A percentile compares a stretch with the other conserved stretches of the same genome.
Evolutionary conservation across 257 asterid genomes (phyloP).

Genomic region (Petunia secreta): DNA sequence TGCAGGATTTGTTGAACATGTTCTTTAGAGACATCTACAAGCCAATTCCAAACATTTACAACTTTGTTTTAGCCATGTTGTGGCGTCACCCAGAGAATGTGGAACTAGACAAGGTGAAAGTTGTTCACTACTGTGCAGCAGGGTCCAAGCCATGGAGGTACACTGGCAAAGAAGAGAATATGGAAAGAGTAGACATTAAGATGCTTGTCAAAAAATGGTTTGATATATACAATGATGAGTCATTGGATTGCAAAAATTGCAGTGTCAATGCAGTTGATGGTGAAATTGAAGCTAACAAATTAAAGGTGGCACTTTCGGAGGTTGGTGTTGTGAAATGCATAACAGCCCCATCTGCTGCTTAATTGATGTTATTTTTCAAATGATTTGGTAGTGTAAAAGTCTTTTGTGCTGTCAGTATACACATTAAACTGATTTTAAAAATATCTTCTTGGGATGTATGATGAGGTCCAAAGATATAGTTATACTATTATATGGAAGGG

Average conservation of each 20-base stretch:
- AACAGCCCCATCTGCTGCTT: conserved; percentile 9
- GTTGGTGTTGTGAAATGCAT: not conserved
- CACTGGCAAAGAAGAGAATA: conserved; percentile 8
- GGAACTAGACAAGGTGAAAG: conserved; percentile 13
- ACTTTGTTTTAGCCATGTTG: conserved; percentile 11
- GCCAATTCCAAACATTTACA: conserved; percentile 10
- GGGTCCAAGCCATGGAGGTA: conserved; percentile 21
- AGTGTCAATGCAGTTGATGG: not conserved
- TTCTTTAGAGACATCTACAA: not conserved
- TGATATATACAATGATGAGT: not conserved
- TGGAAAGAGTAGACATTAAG: conserved; percentile 9
- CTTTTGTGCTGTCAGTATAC: too few species aligned
- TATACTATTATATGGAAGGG: too few species aligned
- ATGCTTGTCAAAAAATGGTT: not conserved
- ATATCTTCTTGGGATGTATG: too few species aligned
- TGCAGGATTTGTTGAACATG: conserved; percentile 12
- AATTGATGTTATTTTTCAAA: not conserved
- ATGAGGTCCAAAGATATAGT: too few species aligned
- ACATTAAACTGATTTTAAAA: too few species aligned
- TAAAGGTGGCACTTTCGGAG: not conserved
- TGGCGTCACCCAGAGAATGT: conserved; percentile 22
- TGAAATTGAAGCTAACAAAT: not conserved
- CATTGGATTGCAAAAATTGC: not conserved
- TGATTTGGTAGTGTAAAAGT: too few species aligned
- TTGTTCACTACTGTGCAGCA: conserved; percentile 9